Evolutionary conservation across 176 grass and related monocot species (phyloP).

Genomic region (Juncus effusus): DNA sequence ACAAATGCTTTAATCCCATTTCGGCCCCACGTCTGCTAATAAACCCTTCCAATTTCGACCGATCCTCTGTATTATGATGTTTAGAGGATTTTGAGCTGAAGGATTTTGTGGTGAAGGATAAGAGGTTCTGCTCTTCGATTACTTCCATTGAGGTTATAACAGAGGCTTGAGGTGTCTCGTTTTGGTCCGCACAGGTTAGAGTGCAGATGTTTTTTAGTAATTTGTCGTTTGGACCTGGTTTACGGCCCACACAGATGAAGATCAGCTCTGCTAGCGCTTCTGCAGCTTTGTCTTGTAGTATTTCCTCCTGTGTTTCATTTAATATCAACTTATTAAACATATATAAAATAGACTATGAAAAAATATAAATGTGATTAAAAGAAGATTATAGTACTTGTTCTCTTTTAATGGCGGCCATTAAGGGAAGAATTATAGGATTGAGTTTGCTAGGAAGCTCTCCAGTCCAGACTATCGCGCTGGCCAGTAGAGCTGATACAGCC

Average conservation of each 20-base stretch:
- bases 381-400: constrained; percentile 54
- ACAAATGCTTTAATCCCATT: constrained; percentile 85
- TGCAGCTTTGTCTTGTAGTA: constrained; percentile 94
- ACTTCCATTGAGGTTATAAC: constrained; percentile 87
- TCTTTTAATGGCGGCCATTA: constrained; percentile 98
- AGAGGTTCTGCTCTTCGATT: constrained; percentile 87
- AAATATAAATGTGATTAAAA: not conserved
- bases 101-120: constrained; percentile 63
- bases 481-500: constrained; percentile 80
- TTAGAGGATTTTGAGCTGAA: constrained; percentile 33
- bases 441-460: constrained; percentile 69
- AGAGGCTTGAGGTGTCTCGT: constrained; percentile 84
- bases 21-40: constrained; percentile 86
- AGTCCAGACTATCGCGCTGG: constrained; percentile 91
- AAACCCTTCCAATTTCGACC: constrained; percentile 76
- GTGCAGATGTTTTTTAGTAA: constrained; percentile 93
- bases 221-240: constrained; percentile 94
- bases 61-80: constrained; percentile 56
- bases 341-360: not conserved
- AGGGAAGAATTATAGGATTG: constrained; percentile 96
- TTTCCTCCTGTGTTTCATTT: constrained; percentile 69
- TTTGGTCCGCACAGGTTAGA: constrained; percentile 68
- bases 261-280: constrained; percentile 95
- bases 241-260: constrained; percentile 87
- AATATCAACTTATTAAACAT: constrained; percentile 4